Base-by-base conservation (phyloP, 2,329 filamentous ascomycete species). In the Colletotrichum sp. region DNA sequence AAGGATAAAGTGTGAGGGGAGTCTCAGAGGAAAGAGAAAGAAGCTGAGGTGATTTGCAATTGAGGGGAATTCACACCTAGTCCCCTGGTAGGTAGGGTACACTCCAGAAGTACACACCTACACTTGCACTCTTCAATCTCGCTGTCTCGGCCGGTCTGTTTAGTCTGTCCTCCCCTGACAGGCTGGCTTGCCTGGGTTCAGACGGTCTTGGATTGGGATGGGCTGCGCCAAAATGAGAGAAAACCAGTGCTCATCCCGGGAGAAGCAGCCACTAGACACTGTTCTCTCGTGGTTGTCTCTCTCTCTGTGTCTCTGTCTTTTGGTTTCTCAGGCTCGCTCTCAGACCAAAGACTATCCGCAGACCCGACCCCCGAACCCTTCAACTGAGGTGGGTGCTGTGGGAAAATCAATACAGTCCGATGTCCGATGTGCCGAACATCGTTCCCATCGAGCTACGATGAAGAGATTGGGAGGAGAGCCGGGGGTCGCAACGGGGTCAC, bases 191-290 rank as follows among this genome's bases (percentile, higher is more conserved):
- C 70, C 39, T 64, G 69, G 55, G 73, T 73, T 75, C 64, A 75
- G 73, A 75, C 64, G 73, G 73, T 73, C 70, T 75, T 73, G 73
- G 64, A 58, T 75, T 72, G 69, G 58, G 62, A 62, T 67, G 61
- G 72, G 55, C 61, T 75, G 61, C 72, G 69, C 68, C 62, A 48
- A 66, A 58, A 28, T 66, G 61, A 71, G 34, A 71, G 43, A 66
- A 55, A 75, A 75, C 60, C 70, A 60, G 70, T 72, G 70, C 62
- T 52, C 36, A 48, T 72, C 61, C 60, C 67, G 25, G 52, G 52
- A 27, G 18, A 22, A 69, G 70, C 52, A 72, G 52, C 60, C 25
- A 22, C 18, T 58, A 10, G 13, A 8, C 60, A 36, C 48, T 52
- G 43, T 22, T 52, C n/a, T 7, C 43, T 52, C 43, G 43, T 52